Conservation (phyloP, 2,329 filamentous ascomycete species). For the Diaporthe citriasiana region DNA sequence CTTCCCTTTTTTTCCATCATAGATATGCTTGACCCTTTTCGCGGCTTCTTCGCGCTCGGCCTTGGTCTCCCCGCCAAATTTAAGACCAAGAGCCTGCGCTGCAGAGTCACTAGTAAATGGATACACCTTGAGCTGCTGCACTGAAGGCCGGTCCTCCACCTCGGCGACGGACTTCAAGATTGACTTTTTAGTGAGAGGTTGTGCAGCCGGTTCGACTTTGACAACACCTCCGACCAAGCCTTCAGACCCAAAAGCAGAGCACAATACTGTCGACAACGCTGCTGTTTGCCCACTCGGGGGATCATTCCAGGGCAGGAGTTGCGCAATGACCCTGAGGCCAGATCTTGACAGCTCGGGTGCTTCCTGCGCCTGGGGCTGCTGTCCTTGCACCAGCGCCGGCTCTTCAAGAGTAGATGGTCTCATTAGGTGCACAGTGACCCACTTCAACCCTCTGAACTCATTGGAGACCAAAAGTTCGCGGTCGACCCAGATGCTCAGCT, state of each 20-base stretch:
- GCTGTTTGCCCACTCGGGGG: slow-evolving; percentile 85
- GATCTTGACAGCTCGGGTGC: slow-evolving; percentile 63
- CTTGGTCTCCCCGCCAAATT: slow-evolving; percentile 90
- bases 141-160: slow-evolving; percentile 45
- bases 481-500: slow-evolving; percentile 87
- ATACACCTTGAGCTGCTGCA: slow-evolving; percentile 78
- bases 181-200: slow-evolving; percentile 76
- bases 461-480: slow-evolving; percentile 80
- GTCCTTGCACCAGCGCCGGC: slow-evolving; percentile 76
- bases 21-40: slow-evolving; percentile 79
- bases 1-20: slow-evolving; percentile 69
- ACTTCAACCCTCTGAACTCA: slow-evolving; percentile 81
- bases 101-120: slow-evolving; percentile 76
- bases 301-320: slow-evolving; percentile 84
- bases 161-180: slow-evolving; percentile 61
- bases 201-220: slow-evolving; percentile 86
- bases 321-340: slow-evolving; percentile 81
- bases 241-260: slow-evolving; percentile 77
- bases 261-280: slow-evolving; percentile 84
- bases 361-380: slow-evolving; percentile 76
- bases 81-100: slow-evolving; percentile 76
- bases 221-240: slow-evolving; percentile 88
- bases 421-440: slow-evolving; percentile 87
- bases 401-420: slow-evolving; percentile 83
- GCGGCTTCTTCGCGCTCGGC: slow-evolving; percentile 83